Conservation (phyloP, 2,329 filamentous ascomycete genomes). For the Boeremia exigua region DNA sequence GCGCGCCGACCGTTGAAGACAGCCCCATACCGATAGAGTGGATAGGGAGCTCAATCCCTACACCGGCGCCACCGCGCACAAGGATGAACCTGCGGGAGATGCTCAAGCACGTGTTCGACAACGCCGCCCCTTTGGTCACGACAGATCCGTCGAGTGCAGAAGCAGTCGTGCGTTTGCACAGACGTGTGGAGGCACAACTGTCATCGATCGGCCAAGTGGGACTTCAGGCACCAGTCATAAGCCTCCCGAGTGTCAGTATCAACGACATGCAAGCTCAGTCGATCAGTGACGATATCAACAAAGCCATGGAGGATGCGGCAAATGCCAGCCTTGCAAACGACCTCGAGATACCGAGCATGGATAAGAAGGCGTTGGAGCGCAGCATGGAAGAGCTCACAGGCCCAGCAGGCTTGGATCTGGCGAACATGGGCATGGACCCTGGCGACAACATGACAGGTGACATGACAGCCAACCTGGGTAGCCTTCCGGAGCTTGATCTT, state of each 20-base stretch:
- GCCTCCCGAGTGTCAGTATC: constrained; percentile 37
- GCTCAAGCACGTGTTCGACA: constrained; percentile 64
- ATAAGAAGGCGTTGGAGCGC: constrained; percentile 43
- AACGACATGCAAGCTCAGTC: constrained; percentile 35
- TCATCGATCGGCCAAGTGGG: constrained; percentile 31
- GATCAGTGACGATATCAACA: constrained; percentile 40
- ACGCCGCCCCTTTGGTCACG: constrained; percentile 63
- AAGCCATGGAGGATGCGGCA: constrained; percentile 46
- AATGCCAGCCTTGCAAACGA: constrained; percentile 41
- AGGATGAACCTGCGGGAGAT: constrained; percentile 66
- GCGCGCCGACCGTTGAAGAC: constrained; percentile 62
- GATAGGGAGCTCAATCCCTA: constrained; percentile 37
- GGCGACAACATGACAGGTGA: constrained; percentile 27
- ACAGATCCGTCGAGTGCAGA: constrained; percentile 66
- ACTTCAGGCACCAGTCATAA: constrained; percentile 34
- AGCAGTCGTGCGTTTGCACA: constrained; percentile 66
- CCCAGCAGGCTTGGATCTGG: constrained; percentile 38
- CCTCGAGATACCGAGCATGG: constrained; percentile 37
- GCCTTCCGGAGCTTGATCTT: constrained; percentile 39
- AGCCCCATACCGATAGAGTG: constrained; percentile 45
- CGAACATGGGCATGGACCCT: constrained; percentile 38
- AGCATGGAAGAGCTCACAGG: constrained; percentile 40
- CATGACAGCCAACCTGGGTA: constrained; percentile 32
- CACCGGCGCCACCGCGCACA: constrained; percentile 36
- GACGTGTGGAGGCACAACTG: constrained; percentile 71